Evolutionary conservation across 257 asterid genomes (phyloP).

Genomic region (Rhazya stricta): DNA sequence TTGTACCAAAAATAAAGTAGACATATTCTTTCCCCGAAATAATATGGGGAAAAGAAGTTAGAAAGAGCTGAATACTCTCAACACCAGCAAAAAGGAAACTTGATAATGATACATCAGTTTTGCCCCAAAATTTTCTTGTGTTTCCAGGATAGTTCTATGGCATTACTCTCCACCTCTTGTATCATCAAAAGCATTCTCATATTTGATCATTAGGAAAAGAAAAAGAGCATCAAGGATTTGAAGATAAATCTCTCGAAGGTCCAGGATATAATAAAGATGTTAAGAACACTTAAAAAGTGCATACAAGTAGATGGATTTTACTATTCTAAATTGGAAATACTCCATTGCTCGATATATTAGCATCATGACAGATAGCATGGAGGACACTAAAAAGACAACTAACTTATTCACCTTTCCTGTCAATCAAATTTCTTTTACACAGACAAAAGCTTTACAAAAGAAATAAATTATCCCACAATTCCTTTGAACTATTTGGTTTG

Average conservation of each 20-base stretch:
- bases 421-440: neutral
- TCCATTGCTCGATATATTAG: neutral
- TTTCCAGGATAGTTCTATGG: neutral
- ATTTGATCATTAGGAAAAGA: neutral
- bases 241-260: neutral
- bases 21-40: neutral
- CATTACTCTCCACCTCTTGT: neutral
- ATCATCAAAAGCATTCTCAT: neutral
- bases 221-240: neutral
- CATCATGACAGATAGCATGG: neutral
- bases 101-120: neutral
- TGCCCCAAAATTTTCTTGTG: neutral
- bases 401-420: neutral
- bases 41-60: neutral
- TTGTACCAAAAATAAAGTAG: too few relatives aligned
- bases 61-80: neutral
- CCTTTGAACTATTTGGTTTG: neutral
- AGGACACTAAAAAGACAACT: neutral
- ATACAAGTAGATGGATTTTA: neutral
- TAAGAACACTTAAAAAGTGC: neutral
- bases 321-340: neutral
- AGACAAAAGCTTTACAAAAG: neutral
- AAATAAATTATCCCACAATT: neutral
- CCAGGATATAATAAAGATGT: neutral
- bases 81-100: too few relatives aligned